phyloP scores from a whole-genome alignment of 2,329 filamentous ascomycete genomes.

The Scedosporium boydii region DNA sequence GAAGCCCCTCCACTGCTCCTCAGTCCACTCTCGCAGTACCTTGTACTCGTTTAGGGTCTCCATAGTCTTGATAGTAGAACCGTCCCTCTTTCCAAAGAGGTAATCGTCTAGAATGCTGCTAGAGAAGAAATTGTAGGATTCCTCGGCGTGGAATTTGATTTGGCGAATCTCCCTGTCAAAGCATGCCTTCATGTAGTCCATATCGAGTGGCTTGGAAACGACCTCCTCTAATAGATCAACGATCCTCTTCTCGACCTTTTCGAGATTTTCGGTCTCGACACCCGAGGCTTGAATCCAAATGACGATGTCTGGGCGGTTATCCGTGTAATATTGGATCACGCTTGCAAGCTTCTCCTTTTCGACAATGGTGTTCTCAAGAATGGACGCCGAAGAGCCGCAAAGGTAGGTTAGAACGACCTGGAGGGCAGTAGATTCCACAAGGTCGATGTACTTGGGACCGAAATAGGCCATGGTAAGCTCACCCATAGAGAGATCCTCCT shows the following conservation, averaged over 20 bases:
- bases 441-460: slow-evolving; percentile 70
- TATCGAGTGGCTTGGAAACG: slow-evolving; percentile 70
- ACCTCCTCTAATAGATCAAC: slow-evolving; percentile 77
- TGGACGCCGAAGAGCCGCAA: slow-evolving; percentile 83
- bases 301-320: slow-evolving; percentile 69
- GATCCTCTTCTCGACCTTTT: slow-evolving; percentile 74
- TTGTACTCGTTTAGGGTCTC: slow-evolving; percentile 52
- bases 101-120: slow-evolving; percentile 86
- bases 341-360: slow-evolving; percentile 90
- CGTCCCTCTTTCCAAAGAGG: slow-evolving; percentile 78
- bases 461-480: slow-evolving; percentile 82
- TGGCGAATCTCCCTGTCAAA: slow-evolving; percentile 73
- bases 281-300: slow-evolving; percentile 81
- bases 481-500: slow-evolving; percentile 89
- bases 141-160: slow-evolving; percentile 75
- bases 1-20: slow-evolving; percentile 75
- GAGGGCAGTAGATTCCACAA: slow-evolving; percentile 59
- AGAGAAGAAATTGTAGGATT: slow-evolving; percentile 70
- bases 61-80: slow-evolving; percentile 60
- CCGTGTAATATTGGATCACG: slow-evolving; percentile 69
- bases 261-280: slow-evolving; percentile 78
- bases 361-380: slow-evolving; percentile 85
- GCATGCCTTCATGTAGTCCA: slow-evolving; percentile 84
- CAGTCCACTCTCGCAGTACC: slow-evolving; percentile 66
- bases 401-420: slow-evolving; percentile 78